Base-by-base conservation (phyloP, 2,329 filamentous ascomycete species). In the Colletotrichum lindemuthianum region DNA sequence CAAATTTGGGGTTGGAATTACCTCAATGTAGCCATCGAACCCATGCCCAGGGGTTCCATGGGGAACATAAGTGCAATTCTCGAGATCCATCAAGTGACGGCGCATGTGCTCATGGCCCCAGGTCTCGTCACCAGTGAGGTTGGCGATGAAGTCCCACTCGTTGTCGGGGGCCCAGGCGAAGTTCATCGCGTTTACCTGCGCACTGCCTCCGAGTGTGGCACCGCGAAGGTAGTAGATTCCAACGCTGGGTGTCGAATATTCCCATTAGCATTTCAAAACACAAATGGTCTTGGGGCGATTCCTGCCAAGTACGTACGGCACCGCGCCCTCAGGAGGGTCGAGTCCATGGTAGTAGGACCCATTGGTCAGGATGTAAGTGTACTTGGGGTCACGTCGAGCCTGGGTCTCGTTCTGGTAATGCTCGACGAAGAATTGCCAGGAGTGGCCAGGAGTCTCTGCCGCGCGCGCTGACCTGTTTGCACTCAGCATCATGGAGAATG, bases 81-180 rank as follows among this genome's bases (percentile, higher is more conserved):
- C 84, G 37, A 86, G 69, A 59, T 77, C 79, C 50, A 74, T 67
- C 47, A 81, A 83, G 71, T 84, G 83, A 51, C 78, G 71, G 48
- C 82, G 76, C 82, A 87, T 85, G 41, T 82, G 81, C 4, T 76
- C 74, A 0, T 83, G 74, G 0, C 74, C 70, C 84, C 84, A 87
- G 0, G 81, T 80, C 2, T 72, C 66, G 63, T 87, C 84, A 3
- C 83, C 82, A 5, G 84, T 86, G 16, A 86, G 68, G 9, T 72
- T 71, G 4, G 77, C 76, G 57, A 87, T 80, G 68, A 81, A 73
- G 34, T 81, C 75, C 72, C 81, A 86, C 69, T 86, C 84, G 16
- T 76, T 79, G 55, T 81, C 76, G 59, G 83, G 77, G 0, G 84
- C 82, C 59, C 81, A 81, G 45, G 84, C 71, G 15, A 82, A 81